These are phyloP conservation scores for Rhodotorula sp. DNA, from an alignment of 1,284 basidiomycete species.

Conservation along the genomic window DNA sequence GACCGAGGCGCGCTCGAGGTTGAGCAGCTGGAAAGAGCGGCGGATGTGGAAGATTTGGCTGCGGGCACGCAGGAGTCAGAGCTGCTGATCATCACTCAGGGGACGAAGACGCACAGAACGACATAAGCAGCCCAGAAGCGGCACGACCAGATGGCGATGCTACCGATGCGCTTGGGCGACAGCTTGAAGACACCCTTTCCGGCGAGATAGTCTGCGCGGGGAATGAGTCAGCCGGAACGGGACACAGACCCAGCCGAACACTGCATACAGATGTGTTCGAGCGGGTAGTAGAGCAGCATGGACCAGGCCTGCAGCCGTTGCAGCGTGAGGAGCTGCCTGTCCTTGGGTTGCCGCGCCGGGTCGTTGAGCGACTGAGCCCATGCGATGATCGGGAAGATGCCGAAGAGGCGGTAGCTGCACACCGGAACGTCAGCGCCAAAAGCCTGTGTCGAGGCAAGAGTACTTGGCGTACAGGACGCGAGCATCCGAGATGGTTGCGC, in stretches of 20 bases:
- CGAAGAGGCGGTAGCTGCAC: slow-evolving; percentile 41
- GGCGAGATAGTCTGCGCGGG: slow-evolving; percentile 59
- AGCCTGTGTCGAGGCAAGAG: neutral
- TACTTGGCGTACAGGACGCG: slow-evolving; percentile 34
- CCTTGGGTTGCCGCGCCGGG: slow-evolving; percentile 48
- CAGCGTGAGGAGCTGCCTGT: slow-evolving; percentile 56
- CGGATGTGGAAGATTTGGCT: slow-evolving; percentile 41
- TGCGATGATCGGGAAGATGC: slow-evolving; percentile 43
- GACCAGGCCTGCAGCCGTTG: slow-evolving; percentile 79
- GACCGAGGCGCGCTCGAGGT: slow-evolving; percentile 13
- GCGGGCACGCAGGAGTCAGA: slow-evolving; percentile 50
- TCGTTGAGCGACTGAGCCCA: slow-evolving; percentile 45
- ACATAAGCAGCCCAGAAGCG: slow-evolving; percentile 76
- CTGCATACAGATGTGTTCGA: slow-evolving; percentile 65
- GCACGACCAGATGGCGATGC: slow-evolving; percentile 65
- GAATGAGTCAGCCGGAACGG: neutral
- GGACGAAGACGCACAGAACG: slow-evolving; percentile 59
- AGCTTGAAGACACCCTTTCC: slow-evolving; percentile 61
- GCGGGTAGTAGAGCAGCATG: slow-evolving; percentile 77
- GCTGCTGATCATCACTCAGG: slow-evolving; percentile 47
- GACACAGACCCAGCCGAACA: too few species aligned
- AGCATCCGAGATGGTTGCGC: slow-evolving; percentile 40
- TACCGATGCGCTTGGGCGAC: slow-evolving; percentile 51
- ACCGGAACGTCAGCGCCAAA: accelerated
- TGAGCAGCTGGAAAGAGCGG: slow-evolving; percentile 50